These are phyloP conservation scores for Fusarium tricinctum DNA, from an alignment of 2,329 filamentous ascomycete genomes.

Conservation along the genomic window DNA sequence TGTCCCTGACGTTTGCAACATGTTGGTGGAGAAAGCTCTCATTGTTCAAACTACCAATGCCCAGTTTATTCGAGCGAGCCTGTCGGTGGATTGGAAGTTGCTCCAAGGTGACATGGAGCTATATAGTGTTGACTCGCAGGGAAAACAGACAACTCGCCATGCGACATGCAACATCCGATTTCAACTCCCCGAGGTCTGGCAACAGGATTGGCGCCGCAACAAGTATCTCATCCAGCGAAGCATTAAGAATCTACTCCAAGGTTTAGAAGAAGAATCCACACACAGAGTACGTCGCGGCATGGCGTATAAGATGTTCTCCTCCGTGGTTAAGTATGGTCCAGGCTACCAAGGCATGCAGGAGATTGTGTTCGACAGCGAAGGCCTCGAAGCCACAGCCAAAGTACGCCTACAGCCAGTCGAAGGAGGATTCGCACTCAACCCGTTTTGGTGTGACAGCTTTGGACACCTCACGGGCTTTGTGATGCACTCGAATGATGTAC, in stretches of 20 bases:
- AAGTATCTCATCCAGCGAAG: background rate
- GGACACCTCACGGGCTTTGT: background rate
- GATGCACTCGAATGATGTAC: background rate
- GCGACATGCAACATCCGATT: background rate
- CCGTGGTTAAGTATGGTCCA: background rate
- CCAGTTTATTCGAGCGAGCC: background rate
- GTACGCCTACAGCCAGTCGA: no score
- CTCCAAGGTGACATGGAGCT: background rate
- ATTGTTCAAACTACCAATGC: background rate
- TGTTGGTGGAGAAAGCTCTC: conserved; percentile 1
- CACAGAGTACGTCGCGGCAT: background rate
- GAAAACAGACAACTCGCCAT: background rate
- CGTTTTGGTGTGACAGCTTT: background rate
- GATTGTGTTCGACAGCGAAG: background rate
- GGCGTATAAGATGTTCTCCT: background rate
- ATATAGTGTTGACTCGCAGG: background rate
- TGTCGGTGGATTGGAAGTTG: background rate
- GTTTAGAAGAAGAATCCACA: background rate
- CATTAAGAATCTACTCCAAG: background rate
- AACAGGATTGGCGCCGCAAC: background rate
- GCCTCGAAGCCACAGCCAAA: background rate
- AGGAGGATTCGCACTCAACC: background rate
- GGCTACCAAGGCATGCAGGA: background rate
- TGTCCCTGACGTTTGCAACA: background rate
- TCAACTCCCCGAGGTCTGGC: background rate